These are phyloP conservation scores for Eucalyptus pauciflora DNA, from an alignment of 345 rosid genomes.

Conservation along the genomic window DNA sequence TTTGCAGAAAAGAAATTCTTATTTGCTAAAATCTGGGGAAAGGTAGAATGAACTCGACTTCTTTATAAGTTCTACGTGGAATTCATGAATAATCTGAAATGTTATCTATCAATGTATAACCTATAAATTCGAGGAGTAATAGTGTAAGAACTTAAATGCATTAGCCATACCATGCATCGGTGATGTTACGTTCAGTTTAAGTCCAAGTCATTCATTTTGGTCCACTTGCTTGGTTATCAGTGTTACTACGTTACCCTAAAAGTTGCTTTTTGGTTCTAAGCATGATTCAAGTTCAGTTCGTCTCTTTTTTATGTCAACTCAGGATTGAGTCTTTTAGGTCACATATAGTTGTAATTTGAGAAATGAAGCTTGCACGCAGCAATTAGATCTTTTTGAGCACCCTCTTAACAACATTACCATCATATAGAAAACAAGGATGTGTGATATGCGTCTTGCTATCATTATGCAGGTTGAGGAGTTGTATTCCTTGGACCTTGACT, in stretches of 20 bases:
- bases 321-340: not conserved
- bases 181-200: not conserved
- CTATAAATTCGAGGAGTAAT: not conserved
- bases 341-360: not conserved
- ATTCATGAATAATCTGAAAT: not conserved
- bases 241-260: not conserved
- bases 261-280: not conserved
- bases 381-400: not conserved
- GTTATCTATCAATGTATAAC: not conserved
- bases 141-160: not conserved
- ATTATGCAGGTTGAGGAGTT: conserved; percentile 78
- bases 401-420: not conserved
- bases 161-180: not conserved
- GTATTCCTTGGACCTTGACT: conserved; percentile 86
- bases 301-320: not conserved
- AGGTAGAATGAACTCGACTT: not conserved
- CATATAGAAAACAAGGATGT: not conserved
- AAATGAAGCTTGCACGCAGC: not conserved
- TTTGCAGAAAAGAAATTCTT: not conserved
- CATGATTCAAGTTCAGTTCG: not conserved
- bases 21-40: not conserved
- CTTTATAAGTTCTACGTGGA: not conserved
- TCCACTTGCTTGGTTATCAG: not conserved
- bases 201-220: not conserved
- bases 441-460: not conserved